phyloP scores from a whole-genome alignment of 345 rosid genomes.

The Eucalyptus guilfoylei region DNA sequence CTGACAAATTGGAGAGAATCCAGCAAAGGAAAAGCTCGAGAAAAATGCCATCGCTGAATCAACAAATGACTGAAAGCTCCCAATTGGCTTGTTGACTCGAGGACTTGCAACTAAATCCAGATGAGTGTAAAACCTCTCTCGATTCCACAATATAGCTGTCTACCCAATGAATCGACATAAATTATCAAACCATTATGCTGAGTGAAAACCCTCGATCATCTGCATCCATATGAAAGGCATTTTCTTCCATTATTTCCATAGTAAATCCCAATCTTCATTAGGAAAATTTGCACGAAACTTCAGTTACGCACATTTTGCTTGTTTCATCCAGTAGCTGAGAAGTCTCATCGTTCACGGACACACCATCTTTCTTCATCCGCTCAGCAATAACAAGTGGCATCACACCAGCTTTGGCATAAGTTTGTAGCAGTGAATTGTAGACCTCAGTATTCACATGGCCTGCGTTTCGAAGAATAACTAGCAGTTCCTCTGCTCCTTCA shows the following conservation, averaged over 20 bases:
- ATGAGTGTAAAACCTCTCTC: not conserved
- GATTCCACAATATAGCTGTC: not conserved
- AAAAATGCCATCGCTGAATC: not conserved
- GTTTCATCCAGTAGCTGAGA: constrained; percentile 45
- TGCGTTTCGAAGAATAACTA: constrained; percentile 46
- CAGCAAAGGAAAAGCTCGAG: not conserved
- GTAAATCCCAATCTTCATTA: not conserved
- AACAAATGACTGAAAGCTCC: not conserved
- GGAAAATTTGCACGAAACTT: constrained; percentile 25
- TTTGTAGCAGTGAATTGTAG: constrained; percentile 57
- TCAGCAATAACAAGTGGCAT: constrained; percentile 70
- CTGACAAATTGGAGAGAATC: not conserved
- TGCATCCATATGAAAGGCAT: not conserved
- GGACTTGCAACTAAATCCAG: not conserved
- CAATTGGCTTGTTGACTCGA: not conserved
- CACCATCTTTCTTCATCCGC: constrained; percentile 61
- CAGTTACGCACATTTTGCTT: constrained; percentile 53
- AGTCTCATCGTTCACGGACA: constrained; percentile 52
- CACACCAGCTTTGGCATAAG: constrained; percentile 70
- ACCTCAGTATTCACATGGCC: constrained; percentile 52
- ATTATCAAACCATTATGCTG: not conserved
- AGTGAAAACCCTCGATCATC: not conserved
- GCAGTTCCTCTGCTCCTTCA: constrained; percentile 56
- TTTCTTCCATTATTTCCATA: not conserved
- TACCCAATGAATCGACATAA: not conserved